A percentile compares a stretch with the other conserved stretches of the same genome.
Evolutionary conservation across 371 early-diverging fungal species (phyloP).

Genomic region (Apophysomyces variabilis): DNA sequence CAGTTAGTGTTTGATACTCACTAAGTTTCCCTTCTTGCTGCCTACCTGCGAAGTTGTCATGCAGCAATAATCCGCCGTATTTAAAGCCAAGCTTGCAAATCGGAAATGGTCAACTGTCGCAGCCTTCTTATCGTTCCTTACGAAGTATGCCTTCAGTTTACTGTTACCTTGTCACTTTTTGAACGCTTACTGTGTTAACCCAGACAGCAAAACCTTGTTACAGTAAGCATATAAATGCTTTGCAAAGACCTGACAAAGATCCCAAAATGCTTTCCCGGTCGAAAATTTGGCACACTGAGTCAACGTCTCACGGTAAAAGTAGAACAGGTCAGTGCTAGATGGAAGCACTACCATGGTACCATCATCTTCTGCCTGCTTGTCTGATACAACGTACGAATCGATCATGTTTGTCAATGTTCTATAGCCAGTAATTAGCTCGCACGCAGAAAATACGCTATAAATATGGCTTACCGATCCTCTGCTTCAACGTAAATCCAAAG

Average conservation of each 20-base stretch:
- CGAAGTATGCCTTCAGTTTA: neutral
- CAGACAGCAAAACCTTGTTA: constrained; percentile 65
- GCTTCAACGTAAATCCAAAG: constrained; percentile 81
- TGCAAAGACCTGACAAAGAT: constrained; percentile 74
- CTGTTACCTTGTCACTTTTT: neutral
- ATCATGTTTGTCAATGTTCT: constrained; percentile 68
- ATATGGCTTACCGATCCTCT: constrained; percentile 70
- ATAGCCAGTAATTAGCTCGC: neutral
- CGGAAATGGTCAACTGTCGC: constrained; percentile 63
- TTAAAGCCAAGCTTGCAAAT: constrained; percentile 78
- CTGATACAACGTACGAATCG: constrained; percentile 51
- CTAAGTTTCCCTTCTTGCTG: neutral
- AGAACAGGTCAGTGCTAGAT: constrained; percentile 90
- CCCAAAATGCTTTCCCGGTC: constrained; percentile 82
- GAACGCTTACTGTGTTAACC: constrained; percentile 61
- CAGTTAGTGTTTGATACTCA: neutral
- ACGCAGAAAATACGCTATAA: neutral
- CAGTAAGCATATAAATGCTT: constrained; percentile 82
- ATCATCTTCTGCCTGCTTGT: constrained; percentile 58
- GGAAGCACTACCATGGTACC: constrained; percentile 69
- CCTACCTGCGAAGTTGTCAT: constrained; percentile 81
- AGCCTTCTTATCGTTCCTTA: constrained; percentile 67
- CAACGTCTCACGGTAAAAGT: constrained; percentile 87
- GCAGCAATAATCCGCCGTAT: constrained; percentile 94
- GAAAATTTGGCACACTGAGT: constrained; percentile 84